A percentile compares a stretch with the other conserved stretches of the same genome.
These are phyloP conservation scores for Hymenoscyphus salicellus DNA, from an alignment of 2,329 filamentous ascomycete species.

Conservation along the genomic window DNA sequence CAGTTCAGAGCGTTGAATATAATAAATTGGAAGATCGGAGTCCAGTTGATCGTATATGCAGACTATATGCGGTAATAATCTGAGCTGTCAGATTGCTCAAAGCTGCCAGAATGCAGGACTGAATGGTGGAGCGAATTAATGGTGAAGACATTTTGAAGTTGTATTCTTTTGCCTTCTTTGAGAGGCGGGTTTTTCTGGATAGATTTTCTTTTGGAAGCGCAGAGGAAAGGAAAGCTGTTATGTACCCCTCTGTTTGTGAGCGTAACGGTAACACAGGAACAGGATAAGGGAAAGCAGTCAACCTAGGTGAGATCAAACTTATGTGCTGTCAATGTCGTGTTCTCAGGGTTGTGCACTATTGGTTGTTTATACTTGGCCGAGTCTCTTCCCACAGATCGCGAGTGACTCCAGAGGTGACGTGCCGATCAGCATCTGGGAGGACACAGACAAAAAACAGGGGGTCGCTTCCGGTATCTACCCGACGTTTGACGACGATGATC, in stretches of 20 bases:
- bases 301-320: too few relatives aligned
- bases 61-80: conserved; percentile 63
- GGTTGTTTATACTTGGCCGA: too few relatives aligned
- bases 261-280: background rate
- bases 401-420: too few relatives aligned
- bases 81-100: conserved; percentile 74
- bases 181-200: too few relatives aligned
- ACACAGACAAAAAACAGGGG: too few relatives aligned
- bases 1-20: conserved; percentile 70
- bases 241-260: background rate
- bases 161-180: background rate
- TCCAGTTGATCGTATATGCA: conserved; percentile 60
- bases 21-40: conserved; percentile 72
- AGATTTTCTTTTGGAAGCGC: background rate
- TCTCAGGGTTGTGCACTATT: background rate
- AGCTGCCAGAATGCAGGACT: conserved; percentile 62
- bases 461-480: too few relatives aligned
- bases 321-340: conserved; percentile 5
- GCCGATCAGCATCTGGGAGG: too few relatives aligned
- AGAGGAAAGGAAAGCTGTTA: background rate
- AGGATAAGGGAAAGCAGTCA: background rate
- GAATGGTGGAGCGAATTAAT: conserved; percentile 59
- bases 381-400: too few relatives aligned
- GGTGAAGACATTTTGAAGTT: conserved; percentile 43
- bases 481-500: too few relatives aligned